These are phyloP conservation scores for Tilletia walkeri DNA, from an alignment of 1,284 basidiomycete species.

Conservation along the genomic window DNA sequence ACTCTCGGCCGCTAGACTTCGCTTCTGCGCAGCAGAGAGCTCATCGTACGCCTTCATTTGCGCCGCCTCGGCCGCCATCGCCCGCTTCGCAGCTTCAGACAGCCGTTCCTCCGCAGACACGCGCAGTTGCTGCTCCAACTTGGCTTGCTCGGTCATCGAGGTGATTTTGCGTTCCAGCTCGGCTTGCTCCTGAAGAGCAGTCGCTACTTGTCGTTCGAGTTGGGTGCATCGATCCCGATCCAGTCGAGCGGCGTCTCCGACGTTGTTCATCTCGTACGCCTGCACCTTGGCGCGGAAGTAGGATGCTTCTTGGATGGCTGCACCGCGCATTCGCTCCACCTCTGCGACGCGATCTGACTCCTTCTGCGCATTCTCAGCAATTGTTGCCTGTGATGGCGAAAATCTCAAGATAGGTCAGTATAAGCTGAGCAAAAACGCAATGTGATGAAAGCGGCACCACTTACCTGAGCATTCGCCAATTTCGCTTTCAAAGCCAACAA, in stretches of 20 bases:
- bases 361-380: constrained; percentile 72
- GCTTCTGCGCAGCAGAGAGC: constrained; percentile 72
- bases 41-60: constrained; percentile 71
- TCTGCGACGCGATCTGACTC: constrained; percentile 71
- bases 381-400: constrained; percentile 61
- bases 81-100: constrained; percentile 74
- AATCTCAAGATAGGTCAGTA: not conserved
- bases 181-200: constrained; percentile 70
- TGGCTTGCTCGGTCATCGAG: constrained; percentile 58
- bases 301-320: constrained; percentile 88
- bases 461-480: constrained; percentile 80
- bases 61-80: constrained; percentile 76
- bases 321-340: constrained; percentile 60
- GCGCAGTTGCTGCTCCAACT: constrained; percentile 62
- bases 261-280: constrained; percentile 73
- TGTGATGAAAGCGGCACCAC: constrained; percentile 37
- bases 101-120: constrained; percentile 78
- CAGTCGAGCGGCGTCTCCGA: constrained; percentile 66
- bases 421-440: not conserved
- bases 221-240: constrained; percentile 78
- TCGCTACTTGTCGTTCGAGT: constrained; percentile 75
- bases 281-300: constrained; percentile 92
- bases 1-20: constrained; percentile 66
- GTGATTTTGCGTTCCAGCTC: constrained; percentile 70
- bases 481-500: constrained; percentile 83